Base-by-base conservation (phyloP, 1,284 basidiomycete genomes). In the Sparassis latifolia region DNA sequence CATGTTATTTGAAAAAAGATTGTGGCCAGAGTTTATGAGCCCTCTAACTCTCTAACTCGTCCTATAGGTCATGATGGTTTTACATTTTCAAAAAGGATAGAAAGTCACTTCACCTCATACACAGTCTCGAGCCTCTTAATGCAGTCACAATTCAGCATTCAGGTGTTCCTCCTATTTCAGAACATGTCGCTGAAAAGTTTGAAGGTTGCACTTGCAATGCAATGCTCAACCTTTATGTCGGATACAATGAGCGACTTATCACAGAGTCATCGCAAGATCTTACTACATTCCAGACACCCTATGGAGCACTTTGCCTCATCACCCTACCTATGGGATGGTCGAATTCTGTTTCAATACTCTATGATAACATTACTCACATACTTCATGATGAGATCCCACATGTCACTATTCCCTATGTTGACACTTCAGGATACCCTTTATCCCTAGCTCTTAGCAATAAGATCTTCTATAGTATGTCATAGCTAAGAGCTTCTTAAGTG, bases 31-130 rank as follows among this genome's bases (percentile, higher is more conserved):
- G 66, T 69, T 0, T 72, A 70, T 47, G 65, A 74, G 50, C 66
- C 58, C n/a, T n/a, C n/a, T n/a, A n/a, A n/a, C n/a, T n/a, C 0
- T 68, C 66, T 1, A 67, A 66, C 37, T 68, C 69, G 0, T 68
- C 69, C 0, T 74, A 73, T 50, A 53, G 64, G 0, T 72, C 67
- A 0, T 51, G 62, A 12, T 71, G 70, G 70, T 75, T 74, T 49
- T 66, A 62, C 45, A 64, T 72, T 0, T 40, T 66, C 5, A 72
- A 73, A 58, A 73, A 71, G 48, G 63, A 68, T 47, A 63, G 66
- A 3, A 65, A 64, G 33, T 61, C 56, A 0, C 58, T 73, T 0
- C 57, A 64, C 1, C 45, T 68, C 3, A 66, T 70, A 0, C 67
- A 69, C 40, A 52, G 52, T 42, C 58, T 69, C 0, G 57, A 69